Evolutionary conservation across 2,329 filamentous ascomycete genomes (phyloP).

Genomic region (Calonectria pseudoturangicola): DNA sequence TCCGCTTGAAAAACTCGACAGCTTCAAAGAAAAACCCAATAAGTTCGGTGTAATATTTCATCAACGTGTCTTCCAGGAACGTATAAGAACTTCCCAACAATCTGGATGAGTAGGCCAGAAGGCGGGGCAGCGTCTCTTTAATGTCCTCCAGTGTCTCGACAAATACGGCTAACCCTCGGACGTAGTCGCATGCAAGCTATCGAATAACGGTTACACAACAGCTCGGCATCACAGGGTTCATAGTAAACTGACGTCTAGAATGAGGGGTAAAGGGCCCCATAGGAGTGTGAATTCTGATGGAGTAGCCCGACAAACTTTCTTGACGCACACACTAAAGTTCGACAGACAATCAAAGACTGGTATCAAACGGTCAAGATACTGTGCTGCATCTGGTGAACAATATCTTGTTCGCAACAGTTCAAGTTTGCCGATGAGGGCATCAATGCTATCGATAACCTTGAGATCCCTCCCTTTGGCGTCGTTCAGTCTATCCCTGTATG

Average conservation of each 20-base stretch:
- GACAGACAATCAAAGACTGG: not conserved
- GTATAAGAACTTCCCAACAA: not conserved
- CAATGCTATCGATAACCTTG: conserved; percentile 3
- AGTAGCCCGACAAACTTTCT: not conserved
- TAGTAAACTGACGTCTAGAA: conserved; percentile 5
- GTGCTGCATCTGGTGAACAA: not conserved
- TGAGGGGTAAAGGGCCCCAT: not conserved
- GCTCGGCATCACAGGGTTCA: not conserved
- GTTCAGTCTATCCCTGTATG: not conserved
- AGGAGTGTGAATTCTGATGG: conserved; percentile 8
- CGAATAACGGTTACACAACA: not conserved
- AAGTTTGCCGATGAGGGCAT: not conserved
- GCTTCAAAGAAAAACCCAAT: not conserved
- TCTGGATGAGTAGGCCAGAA: not conserved
- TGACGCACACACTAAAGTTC: not conserved
- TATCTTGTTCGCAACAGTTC: not conserved
- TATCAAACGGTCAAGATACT: not conserved
- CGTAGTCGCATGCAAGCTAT: conserved; percentile 8
- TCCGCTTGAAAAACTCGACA: not conserved
- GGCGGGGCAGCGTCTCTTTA: not conserved
- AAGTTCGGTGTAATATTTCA: not conserved
- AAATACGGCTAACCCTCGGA: not conserved
- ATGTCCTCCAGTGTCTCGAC: not conserved
- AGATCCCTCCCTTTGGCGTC: not conserved
- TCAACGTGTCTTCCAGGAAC: not conserved